Conservation (phyloP, 495 filamentous ascomycete species). For the Amphirosellinia nigrospora region DNA sequence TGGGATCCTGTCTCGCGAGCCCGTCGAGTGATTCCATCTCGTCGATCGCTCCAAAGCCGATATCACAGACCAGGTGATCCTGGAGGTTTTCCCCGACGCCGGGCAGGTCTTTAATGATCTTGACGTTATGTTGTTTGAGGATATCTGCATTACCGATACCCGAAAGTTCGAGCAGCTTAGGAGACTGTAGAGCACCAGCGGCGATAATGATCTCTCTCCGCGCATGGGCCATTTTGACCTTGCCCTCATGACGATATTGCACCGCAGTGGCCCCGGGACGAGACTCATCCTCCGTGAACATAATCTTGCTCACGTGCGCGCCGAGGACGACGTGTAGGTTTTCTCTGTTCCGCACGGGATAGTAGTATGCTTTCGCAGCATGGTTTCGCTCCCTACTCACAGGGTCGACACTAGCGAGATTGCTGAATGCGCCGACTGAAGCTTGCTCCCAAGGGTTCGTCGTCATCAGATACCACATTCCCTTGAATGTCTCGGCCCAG, state of each 20-base stretch:
- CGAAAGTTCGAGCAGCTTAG: slow-evolving; percentile 61
- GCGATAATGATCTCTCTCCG: slow-evolving; percentile 62
- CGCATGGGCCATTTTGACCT: slow-evolving; percentile 40
- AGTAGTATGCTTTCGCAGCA: slow-evolving; percentile 46
- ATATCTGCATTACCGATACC: slow-evolving; percentile 58
- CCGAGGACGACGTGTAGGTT: slow-evolving; percentile 55
- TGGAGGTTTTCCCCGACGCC: slow-evolving; percentile 64
- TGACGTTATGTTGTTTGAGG: slow-evolving; percentile 49
- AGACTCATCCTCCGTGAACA: slow-evolving; percentile 32
- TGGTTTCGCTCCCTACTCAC: slow-evolving; percentile 45
- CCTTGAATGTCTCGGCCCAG: slow-evolving; percentile 45
- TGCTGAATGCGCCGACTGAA: slow-evolving; percentile 52
- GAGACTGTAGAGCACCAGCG: slow-evolving; percentile 61
- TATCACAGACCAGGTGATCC: slow-evolving; percentile 52
- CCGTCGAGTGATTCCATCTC: slow-evolving; percentile 27
- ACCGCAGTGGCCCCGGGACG: slow-evolving; percentile 39
- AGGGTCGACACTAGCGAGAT: slow-evolving; percentile 51
- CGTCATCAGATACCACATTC: slow-evolving; percentile 35
- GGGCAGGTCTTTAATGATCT: slow-evolving; percentile 53
- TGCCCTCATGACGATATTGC: slow-evolving; percentile 40
- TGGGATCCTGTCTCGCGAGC: slow-evolving; percentile 17
- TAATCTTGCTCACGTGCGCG: slow-evolving; percentile 51
- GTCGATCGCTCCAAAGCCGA: slow-evolving; percentile 25
- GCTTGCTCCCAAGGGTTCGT: slow-evolving; percentile 44
- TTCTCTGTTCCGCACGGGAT: slow-evolving; percentile 37